Evolutionary conservation across 768 basidiomycete genomes (phyloP), one percentile per base, ranked within the genome.

Genomic region (Boletus bicolor): DNA sequence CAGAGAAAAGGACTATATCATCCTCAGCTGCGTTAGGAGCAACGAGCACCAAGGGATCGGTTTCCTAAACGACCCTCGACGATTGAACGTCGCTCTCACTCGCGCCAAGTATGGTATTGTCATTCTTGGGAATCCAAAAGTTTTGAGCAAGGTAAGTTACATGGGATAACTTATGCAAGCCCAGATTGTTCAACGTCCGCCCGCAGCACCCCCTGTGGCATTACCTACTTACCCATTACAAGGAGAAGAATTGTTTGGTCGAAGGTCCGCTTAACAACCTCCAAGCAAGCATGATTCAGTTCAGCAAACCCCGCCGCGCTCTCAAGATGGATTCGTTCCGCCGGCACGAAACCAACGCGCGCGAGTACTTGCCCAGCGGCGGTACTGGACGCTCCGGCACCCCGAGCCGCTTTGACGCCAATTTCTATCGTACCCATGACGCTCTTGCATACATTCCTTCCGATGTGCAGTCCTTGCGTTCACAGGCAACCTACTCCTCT

Each of bases 21-120:
- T 99, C 66, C 80, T 99, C 47, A 92, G 89, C 68, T 98, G 97
- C 67, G 97, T 99, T 17, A 79, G 97, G 70, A 96, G 93, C 75
- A 99, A 99, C 72, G 97, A 99, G 69, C 97, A 99, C 70, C 97
- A 98, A 70, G 97, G 97, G 36, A 99, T 99, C 56, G 97, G 97
- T 44, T 99, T 99, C 82, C 82, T 99, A 77, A 98, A 96, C 64
- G 97, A 99, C 71, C 97, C 97, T 7, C 79, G 97, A 60, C 86
- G 97, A 52, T 74, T 99, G 64, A 99, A 99, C 66, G 97, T 99
- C 47, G 97, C 97, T 26, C 80, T 99, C 43, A 98, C 97, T 1
- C 83, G 97, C 59, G 96, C 97, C 39, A 98, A 98, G 72, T 99
- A 98, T 68, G 97, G 97, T 3, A 89, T 96, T 9, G 97, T 99